Conservation (phyloP, 305 asterid genomes). For the Fraxinus angustifolia region DNA sequence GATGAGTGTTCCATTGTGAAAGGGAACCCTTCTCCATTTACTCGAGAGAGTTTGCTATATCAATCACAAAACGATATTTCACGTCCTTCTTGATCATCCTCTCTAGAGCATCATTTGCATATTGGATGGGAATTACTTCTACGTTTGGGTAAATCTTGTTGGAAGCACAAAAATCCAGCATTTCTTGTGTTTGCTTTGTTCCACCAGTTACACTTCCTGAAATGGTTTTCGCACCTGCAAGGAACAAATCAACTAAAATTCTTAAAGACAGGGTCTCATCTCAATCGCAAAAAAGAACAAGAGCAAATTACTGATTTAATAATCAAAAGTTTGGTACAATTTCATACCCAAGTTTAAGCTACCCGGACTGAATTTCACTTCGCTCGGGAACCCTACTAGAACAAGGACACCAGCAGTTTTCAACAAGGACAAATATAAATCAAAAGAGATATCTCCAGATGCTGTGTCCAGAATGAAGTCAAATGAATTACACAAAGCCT, state of each 20-base stretch:
- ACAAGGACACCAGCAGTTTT: constrained; percentile 72
- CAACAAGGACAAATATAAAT: constrained; percentile 61
- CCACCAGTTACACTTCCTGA: constrained; percentile 80
- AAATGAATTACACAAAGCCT: constrained; percentile 56
- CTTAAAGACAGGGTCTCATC: not conserved
- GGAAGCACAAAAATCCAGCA: constrained; percentile 79
- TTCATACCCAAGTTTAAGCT: constrained; percentile 51
- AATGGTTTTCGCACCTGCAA: constrained; percentile 53
- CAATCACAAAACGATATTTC: constrained; percentile 79
- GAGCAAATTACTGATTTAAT: not conserved
- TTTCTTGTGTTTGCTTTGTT: constrained; percentile 69
- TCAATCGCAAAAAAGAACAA: not conserved
- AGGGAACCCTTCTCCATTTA: constrained; percentile 13
- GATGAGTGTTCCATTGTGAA: not conserved
- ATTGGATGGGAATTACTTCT: constrained; percentile 60
- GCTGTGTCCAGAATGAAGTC: constrained; percentile 87
- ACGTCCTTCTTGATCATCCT: constrained; percentile 79
- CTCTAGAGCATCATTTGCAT: constrained; percentile 71
- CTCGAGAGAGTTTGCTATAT: constrained; percentile 65
- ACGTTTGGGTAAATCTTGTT: constrained; percentile 76
- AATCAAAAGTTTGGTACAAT: not conserved
- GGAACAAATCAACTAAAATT: not conserved
- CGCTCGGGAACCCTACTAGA: constrained; percentile 78
- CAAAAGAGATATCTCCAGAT: constrained; percentile 69
- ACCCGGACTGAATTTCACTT: constrained; percentile 64